These are phyloP conservation scores for Trichoderma lentiforme DNA, from an alignment of 2,329 filamentous ascomycete species.

Conservation along the genomic window DNA sequence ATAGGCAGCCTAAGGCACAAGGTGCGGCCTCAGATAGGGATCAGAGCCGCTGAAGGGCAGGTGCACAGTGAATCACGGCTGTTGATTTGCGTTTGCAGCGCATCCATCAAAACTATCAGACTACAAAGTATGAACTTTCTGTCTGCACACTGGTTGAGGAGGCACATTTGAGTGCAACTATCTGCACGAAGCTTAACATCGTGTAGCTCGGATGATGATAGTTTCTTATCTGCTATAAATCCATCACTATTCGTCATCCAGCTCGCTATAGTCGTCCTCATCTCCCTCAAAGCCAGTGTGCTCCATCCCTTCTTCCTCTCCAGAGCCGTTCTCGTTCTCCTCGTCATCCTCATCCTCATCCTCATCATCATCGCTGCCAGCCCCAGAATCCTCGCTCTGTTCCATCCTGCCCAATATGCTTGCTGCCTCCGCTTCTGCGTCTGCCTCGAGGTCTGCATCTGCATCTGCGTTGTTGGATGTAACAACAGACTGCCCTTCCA, in stretches of 20 bases:
- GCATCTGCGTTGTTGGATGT: constrained; percentile 23
- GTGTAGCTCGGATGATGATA: no score
- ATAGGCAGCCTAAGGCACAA: neutral
- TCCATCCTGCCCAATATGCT: constrained; percentile 10
- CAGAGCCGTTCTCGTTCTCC: constrained; percentile 24
- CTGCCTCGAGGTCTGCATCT: neutral
- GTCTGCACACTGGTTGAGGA: neutral
- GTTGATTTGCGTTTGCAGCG: neutral
- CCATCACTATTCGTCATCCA: neutral
- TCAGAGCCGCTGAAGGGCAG: neutral
- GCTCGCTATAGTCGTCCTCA: neutral
- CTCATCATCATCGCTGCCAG: constrained; percentile 19
- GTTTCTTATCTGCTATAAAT: neutral
- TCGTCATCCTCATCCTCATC: constrained; percentile 25
- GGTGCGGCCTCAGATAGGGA: neutral
- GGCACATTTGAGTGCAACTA: neutral
- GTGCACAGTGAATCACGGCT: neutral
- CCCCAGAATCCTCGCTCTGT: constrained; percentile 14
- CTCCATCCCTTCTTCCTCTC: constrained; percentile 13
- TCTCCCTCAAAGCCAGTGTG: neutral
- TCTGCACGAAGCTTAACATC: neutral
- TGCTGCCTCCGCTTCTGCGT: constrained; percentile 1
- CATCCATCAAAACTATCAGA: neutral
- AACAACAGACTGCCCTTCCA: constrained; percentile 18
- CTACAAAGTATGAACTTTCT: neutral